Base-by-base conservation (phyloP, 1,284 basidiomycete genomes). In the Singerocomus rubriflavus region DNA sequence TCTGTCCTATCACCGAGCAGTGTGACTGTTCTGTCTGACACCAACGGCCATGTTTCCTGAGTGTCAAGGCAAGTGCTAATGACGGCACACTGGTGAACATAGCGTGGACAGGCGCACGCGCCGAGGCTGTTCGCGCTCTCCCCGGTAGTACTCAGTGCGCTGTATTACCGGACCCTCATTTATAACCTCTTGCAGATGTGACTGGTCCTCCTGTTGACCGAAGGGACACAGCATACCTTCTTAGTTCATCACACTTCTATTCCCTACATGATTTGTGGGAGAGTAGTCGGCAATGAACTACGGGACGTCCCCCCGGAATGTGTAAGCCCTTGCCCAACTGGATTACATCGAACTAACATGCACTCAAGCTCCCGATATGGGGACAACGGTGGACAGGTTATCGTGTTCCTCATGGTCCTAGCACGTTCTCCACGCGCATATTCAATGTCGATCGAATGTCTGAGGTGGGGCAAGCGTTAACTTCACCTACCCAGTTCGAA, bases 241-340 rank as follows among this genome's bases (percentile, higher is more conserved):
- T 40, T 48, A 32, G 45, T 46, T 34, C 35, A 48, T 57, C 57
- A 61, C 49, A 51, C 38, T 54, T 52, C 50, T 48, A 33, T 51
- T 39, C 21, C 46, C 46, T 46, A 41, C 52, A 68, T 66, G 63
- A 55, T 52, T 46, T 59, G 57, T 59, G 65, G 62, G 40, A 68
- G 67, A 55, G 58, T 67, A 47, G 56, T 66, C 40, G 65, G 68
- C 38, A 54, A 53, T 39, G 67, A 70, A 41, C 64, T 66, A 35
- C 62, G 68, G 43, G 64, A 59, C 39, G 46, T 66, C 39, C 68
- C 67, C 1, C 65, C 54, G 6, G 63, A 62, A 42, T 58, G 48
- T 49, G 68, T 69, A 46, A 60, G 68, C 54, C 36, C 7, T 48
- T 34, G 39, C 36, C 42, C 16, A 48, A 36, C 26, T 12, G 11